Base-by-base conservation (phyloP, 441 rosid species). In the Pelargonium myrrhifolium region DNA sequence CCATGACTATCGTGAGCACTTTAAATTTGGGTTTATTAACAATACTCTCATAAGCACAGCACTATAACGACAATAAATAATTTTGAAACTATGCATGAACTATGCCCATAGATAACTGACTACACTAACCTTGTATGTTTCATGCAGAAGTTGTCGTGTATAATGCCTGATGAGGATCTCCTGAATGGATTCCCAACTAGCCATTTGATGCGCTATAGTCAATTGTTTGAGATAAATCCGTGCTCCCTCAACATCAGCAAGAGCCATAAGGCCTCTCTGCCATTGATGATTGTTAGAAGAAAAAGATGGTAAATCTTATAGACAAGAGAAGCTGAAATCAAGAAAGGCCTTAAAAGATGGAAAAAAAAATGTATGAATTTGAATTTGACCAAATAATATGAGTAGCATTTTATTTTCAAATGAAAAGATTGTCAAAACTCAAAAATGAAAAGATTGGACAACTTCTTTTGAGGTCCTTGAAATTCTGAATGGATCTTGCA, bases 241-340 rank as follows among this genome's bases (percentile, higher is more conserved):
- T 74, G 97, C 99, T 58, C 97, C 97, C 84, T 94, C 97, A 21
- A 94, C 91, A 83, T 94, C 96, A 61, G 97, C 97, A 72, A 94
- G 86, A 79, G 97, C 99, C 92, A 94, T 86, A 67, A 94, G 86
- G 76, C 99, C 88, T 79, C 95, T 89, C 97, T 94, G 96, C 49
- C 71, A 68, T 72, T 58, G 67, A 47, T 4, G 37, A 70, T 68
- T 55, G 15, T 45, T 55, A 55, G 60, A 20, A 55, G 60, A 55
- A 9, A 55, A 26, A 55, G 24, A 55, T 55, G 24, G 60, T 55
- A 55, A 55, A 55, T 55, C 10, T 17, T 15, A 20, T 20, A 6
- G 11, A 20, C 60, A 55, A 9, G 9, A 55, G 22, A 55, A 18
- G 10, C 53, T n/a, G 17, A 47, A 47, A n/a, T 14, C 17, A 47